Conservation (phyloP, 495 filamentous ascomycete genomes). For the Daldinia childiae region DNA sequence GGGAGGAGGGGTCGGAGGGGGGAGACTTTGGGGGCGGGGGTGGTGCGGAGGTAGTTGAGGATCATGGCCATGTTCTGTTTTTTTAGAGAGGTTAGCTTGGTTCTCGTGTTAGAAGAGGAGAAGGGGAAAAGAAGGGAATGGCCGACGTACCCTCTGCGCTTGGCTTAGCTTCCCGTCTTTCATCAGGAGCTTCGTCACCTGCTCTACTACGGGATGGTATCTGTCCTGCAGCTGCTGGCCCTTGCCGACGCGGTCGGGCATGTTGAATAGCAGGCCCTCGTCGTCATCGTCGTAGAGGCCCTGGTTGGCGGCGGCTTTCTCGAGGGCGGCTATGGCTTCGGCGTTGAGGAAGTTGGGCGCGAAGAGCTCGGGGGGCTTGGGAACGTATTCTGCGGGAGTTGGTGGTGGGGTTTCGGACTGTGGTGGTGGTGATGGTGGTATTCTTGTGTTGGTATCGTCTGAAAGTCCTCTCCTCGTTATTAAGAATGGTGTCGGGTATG, state of each 20-base stretch:
- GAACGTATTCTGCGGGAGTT: conserved; percentile 15
- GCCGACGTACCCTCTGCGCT: conserved; percentile 81
- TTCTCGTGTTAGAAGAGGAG: too few species aligned
- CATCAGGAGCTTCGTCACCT: conserved; percentile 93
- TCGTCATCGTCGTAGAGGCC: conserved; percentile 15
- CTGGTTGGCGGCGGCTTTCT: conserved; percentile 35
- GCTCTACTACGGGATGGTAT: conserved; percentile 82
- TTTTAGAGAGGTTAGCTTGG: conserved; percentile 3
- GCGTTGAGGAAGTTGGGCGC: conserved; percentile 49
- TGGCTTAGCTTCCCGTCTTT: conserved; percentile 81
- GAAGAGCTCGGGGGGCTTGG: conserved; percentile 36
- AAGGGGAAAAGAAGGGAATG: too few species aligned
- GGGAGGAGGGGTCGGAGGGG: conserved; percentile 75
- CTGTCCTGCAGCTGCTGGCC: conserved; percentile 73
- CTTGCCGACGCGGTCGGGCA: conserved; percentile 71
- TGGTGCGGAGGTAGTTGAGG: conserved; percentile 86
- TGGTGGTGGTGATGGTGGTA: conserved; percentile 18
- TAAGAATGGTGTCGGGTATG: conserved; percentile 11
- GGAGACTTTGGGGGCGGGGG: conserved; percentile 76
- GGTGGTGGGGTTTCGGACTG: conserved; percentile 10
- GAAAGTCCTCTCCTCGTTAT: conserved; percentile 31
- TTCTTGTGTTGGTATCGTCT: conserved; percentile 32
- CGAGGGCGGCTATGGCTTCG: conserved; percentile 49
- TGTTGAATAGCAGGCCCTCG: conserved; percentile 76
- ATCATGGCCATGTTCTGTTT: conserved; percentile 83